Evolutionary conservation across 2,329 filamentous ascomycete genomes (phyloP), one percentile per base, ranked within the genome.

Genomic region (Dothidotthia symphoricarpi): DNA sequence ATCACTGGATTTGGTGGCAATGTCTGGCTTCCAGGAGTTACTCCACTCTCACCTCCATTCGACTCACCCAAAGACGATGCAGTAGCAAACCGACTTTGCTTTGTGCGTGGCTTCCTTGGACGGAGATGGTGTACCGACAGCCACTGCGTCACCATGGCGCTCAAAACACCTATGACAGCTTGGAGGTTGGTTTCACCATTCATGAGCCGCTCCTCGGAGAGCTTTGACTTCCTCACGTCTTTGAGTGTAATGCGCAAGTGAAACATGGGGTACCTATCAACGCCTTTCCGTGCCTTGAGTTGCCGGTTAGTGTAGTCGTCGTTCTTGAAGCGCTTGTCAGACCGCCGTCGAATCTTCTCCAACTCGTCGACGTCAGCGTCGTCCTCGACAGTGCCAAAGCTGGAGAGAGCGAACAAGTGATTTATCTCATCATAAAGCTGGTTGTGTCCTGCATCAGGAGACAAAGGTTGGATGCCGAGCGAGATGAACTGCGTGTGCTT

Each of bases 231-330:
- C n/a, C 33, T 12, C 7, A 39, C 29, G 6, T 55, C 43, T 14
- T 51, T 57, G 7, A 76, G 55, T 2, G 73, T 68, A 24, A 95
- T 77, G 17, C 80, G 80, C n/a, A 97, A 68, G 53, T 83, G 85
- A 55, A 95, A 97, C 82, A 91, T 91, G 0, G 91, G 89, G 82
- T 88, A 93, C 34, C 81, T 78, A 55, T 96, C 88, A 8, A 90
- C 71, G 0, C 81, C 75, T 59, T 87, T 91, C 28, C 73, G 75
- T 6, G 64, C 66, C 55, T 73, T 80, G 25, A 77, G 50, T 41
- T 81, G 77, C 46, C 68, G 75, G 22, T 63, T 68, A 1, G 73
- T 77, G 38, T 72, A 77, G 1, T 69, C 70, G 17, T 75, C 71
- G 6, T 55, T 63, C 41, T 75, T 78, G 41, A 65, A 71, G 15